Percentiles rank a stretch among this genome's conserved stretches.
phyloP scores from a whole-genome alignment of 306 rosid species.

The Prosopis cineraria region DNA sequence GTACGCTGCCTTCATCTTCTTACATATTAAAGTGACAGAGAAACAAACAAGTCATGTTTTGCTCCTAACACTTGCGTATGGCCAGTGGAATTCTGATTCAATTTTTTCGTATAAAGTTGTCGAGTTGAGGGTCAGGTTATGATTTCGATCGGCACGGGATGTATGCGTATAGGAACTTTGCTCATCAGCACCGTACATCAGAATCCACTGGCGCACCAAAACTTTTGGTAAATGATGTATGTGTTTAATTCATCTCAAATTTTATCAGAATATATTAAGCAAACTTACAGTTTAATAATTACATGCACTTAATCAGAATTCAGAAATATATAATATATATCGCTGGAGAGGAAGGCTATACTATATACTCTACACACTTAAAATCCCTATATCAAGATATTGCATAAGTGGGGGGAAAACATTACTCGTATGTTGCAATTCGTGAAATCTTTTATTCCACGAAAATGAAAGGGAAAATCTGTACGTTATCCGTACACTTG shows the following conservation, averaged over 20 bases:
- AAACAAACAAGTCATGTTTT: background rate
- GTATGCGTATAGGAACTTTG: background rate
- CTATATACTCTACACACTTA: background rate
- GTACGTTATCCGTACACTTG: background rate
- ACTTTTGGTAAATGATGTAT: background rate
- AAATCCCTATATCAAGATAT: too few species aligned
- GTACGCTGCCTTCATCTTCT: background rate
- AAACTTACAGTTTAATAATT: too few species aligned
- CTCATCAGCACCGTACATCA: background rate
- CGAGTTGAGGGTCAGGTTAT: background rate
- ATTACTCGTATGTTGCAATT: background rate
- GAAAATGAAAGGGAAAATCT: background rate
- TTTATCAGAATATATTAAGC: too few species aligned
- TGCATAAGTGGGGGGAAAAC: too few species aligned
- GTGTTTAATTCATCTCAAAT: background rate
- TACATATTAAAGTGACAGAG: background rate
- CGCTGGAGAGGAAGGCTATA: background rate
- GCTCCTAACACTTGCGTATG: conserved; percentile 2
- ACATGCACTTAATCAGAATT: too few species aligned
- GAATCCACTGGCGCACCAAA: background rate
- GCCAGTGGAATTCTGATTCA: background rate
- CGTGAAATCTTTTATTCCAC: background rate
- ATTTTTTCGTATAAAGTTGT: background rate
- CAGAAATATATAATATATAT: too few species aligned
- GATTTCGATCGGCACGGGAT: background rate